Conservation (phyloP, 2,329 filamentous ascomycete species). For the Pseudogymnoascus sp. region DNA sequence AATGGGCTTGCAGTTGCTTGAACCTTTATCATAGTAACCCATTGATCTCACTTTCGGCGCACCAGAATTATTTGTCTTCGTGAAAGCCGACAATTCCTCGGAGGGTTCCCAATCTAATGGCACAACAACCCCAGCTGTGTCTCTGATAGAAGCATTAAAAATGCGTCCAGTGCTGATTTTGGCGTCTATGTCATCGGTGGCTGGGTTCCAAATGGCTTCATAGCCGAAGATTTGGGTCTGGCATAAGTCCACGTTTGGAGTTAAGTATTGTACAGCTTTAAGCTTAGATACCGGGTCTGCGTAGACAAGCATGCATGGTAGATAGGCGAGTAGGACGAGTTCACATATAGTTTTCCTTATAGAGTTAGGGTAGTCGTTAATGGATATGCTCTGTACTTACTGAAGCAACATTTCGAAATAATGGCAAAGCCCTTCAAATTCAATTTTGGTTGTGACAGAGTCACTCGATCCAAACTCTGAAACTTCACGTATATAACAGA, state of each 20-base stretch:
- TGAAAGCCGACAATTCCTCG: too few species aligned
- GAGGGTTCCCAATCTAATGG: not conserved
- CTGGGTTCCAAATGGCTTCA: not conserved
- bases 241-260: not conserved
- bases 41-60: too few species aligned
- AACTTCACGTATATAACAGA: not conserved
- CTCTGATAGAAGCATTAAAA: not conserved
- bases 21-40: too few species aligned
- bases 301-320: not conserved
- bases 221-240: not conserved
- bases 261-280: not conserved
- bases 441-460: too few species aligned
- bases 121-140: not conserved
- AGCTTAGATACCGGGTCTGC: not conserved
- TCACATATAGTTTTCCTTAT: not conserved
- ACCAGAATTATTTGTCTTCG: too few species aligned
- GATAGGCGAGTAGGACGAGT: not conserved
- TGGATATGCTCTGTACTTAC: not conserved
- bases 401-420: not conserved
- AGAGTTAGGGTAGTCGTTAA: not conserved
- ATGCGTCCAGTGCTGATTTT: too few species aligned
- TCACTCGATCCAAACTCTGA: too few species aligned
- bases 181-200: not conserved
- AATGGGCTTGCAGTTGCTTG: too few species aligned
- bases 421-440: not conserved